These are phyloP conservation scores for Rhynchospora breviuscula DNA, from an alignment of 176 grass and related monocot species.

Conservation along the genomic window DNA sequence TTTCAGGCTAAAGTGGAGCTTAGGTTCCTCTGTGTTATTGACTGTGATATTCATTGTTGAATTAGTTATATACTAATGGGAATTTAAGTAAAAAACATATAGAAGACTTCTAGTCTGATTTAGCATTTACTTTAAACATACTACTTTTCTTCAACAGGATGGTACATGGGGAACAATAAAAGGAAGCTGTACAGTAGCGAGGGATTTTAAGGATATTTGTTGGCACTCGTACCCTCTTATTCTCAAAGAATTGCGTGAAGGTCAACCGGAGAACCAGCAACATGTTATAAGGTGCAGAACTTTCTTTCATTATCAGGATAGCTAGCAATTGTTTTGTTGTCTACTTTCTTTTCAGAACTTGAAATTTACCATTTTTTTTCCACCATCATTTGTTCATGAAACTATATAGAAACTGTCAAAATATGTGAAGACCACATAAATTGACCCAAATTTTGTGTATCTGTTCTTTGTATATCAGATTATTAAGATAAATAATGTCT, in stretches of 20 bases:
- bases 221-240: conserved; percentile 66
- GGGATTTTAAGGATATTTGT: conserved; percentile 82
- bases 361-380: not conserved
- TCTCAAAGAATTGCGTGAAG: conserved; percentile 69
- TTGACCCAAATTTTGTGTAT: not conserved
- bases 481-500: not conserved
- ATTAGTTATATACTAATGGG: not conserved
- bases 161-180: conserved; percentile 94
- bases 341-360: not conserved
- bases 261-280: conserved; percentile 36
- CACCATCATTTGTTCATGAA: not conserved
- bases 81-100: not conserved
- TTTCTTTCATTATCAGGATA: not conserved
- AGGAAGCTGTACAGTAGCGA: conserved; percentile 88
- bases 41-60: not conserved
- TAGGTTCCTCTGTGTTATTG: not conserved
- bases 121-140: not conserved
- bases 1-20: not conserved
- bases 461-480: not conserved
- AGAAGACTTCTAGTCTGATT: not conserved
- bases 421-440: not conserved
- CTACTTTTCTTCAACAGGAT: conserved; percentile 40
- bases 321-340: not conserved
- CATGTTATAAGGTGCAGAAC: conserved; percentile 60
- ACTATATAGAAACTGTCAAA: not conserved